A percentile compares a stretch with the other conserved stretches of the same genome.
phyloP scores from a whole-genome alignment of 768 basidiomycete species.

The Russula sp. region DNA sequence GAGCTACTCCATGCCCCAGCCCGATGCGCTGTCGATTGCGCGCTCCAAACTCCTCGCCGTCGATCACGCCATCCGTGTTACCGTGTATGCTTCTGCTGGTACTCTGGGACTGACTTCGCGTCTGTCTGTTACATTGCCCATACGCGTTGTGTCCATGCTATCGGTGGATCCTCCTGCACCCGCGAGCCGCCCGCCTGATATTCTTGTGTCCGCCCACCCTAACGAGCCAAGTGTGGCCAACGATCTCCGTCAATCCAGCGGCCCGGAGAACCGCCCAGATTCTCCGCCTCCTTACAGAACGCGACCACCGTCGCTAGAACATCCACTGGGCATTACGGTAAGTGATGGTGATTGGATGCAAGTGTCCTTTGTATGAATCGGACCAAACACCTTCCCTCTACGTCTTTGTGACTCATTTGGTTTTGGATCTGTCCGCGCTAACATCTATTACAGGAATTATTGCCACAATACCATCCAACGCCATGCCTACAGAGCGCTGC shows the following conservation, averaged over 20 bases:
- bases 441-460: slow-evolving; percentile 1
- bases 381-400: background rate
- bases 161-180: slow-evolving; percentile 77
- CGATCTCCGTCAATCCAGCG: background rate
- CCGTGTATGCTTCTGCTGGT: slow-evolving; percentile 47
- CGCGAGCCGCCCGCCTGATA: slow-evolving; percentile 19
- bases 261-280: background rate
- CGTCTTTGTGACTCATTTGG: background rate
- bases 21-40: slow-evolving; percentile 61
- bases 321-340: slow-evolving; percentile 3
- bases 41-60: slow-evolving; percentile 72
- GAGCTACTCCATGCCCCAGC: slow-evolving; percentile 35
- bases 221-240: background rate
- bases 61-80: slow-evolving; percentile 62
- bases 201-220: background rate
- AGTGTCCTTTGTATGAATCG: background rate
- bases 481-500: background rate
- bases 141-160: slow-evolving; percentile 75
- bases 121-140: slow-evolving; percentile 63
- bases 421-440: background rate
- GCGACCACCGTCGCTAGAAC: slow-evolving; percentile 7
- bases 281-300: slow-evolving; percentile 16
- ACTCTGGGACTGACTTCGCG: slow-evolving; percentile 44
- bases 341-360: background rate
- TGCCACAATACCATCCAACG: background rate